Base-by-base conservation (phyloP, 2,329 filamentous ascomycete species). In the Massarina eburnea region DNA sequence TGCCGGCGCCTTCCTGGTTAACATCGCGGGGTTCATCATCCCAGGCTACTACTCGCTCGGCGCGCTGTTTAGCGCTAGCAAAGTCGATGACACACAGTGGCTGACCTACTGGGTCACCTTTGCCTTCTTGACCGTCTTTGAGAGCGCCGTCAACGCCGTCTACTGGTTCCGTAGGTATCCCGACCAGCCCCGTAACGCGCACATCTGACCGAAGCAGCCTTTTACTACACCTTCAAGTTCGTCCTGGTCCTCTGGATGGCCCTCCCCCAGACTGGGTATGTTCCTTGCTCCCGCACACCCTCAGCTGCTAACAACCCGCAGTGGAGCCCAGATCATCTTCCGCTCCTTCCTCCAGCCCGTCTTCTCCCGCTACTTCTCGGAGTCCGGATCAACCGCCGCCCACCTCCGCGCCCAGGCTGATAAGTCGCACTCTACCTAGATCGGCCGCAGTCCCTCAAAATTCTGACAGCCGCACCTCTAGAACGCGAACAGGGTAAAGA, bases 201-300 rank as follows among this genome's bases (percentile, higher is more conserved):
- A 21, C 6, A 30, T 48, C 58, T 60, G 43, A 63, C 46, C 17
- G 19, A 26, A 8, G n/a, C 45, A 73, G 75, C 94, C 70, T 99
- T 99, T 80, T 99, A 99, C 87, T 99, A 89, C 77, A 92, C 91
- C 71, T 97, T 99, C 88, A 99, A 99, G 83, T 96, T 99, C 71
- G 79, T 95, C 70, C 88, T 97, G 73, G 82, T 97, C 65, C 85
- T 99, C 72, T 99, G 94, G 94, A 91, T 99, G 78, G 85, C 92
- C 62, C 90, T 99, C 67, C 94, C 94, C 73, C 82, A 89, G 74
- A 96, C 95, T 80, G 80, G 80, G 92, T 96, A 86, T 71, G 86
- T 78, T 34, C 33, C n/a, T 20, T 19, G 35, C 20, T 18, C 26
- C 20, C n/a, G 10, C 53, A 63, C 69, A 55, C 54, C 24, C 54